Evolutionary conservation across 2,329 filamentous ascomycete genomes (phyloP), one percentile per base, ranked within the genome.

Genomic region (Alternaria rosae): DNA sequence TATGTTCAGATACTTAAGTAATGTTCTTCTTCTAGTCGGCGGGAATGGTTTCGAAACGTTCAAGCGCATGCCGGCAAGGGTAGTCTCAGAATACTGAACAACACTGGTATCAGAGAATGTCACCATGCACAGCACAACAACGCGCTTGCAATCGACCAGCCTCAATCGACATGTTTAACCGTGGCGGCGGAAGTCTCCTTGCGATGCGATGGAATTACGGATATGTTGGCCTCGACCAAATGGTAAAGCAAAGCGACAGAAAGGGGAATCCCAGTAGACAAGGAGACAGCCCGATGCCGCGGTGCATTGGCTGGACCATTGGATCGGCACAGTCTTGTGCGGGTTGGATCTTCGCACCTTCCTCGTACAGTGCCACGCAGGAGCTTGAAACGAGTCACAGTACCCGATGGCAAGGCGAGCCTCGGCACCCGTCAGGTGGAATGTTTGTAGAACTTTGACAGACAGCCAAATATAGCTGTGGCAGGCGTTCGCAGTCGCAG

Each of bases 1-100:
- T 61, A 28, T 42, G 11, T 15, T 30, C 38, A 23, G 45, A 21
- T 32, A 7, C 45, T 17, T 54, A 41, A 44, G 26, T 7, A 52
- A 28, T 28, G 48, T 13, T 48, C 42, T 62, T 57, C 43, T 55
- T 59, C 42, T 51, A 35, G 15, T 51, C 58, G 35, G n/a, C 41
- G 17, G 42, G 13, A 43, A 21, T 43, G 51, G 61, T 62, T 59
- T 65, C 55, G 62, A 65, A 65, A 65, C 62, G 20, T 35, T 55
- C 15, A 59, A 54, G 59, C 55, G 38, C 20, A 48, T 52, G 44
- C 28, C 2, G 28, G 20, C 17, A 53, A 30, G 6, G 17, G 20
- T 54, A 28, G 26, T 48, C 45, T 59, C 57, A 13, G 45, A 15
- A 38, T 38, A 38, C 57, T 13, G 23, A 45, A 23, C n/a, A 35